Base-by-base conservation (phyloP, 2,329 filamentous ascomycete genomes). In the Conoideocrella luteorostrata region DNA sequence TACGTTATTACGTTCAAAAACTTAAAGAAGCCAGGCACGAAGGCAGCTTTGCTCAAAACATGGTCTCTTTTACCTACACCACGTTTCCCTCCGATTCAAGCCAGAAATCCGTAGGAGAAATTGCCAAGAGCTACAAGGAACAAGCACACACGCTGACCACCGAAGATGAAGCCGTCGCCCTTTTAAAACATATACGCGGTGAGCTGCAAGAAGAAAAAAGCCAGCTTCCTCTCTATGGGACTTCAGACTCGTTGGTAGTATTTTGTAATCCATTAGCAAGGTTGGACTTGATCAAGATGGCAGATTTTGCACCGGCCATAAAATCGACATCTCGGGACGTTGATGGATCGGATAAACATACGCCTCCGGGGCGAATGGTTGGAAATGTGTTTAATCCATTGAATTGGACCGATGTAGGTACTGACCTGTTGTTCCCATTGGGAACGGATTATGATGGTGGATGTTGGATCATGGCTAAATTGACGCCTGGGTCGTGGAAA, bases 31-130 rank as follows among this genome's bases (percentile, higher is more conserved):
- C 46, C 0, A n/a, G 21, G n/a, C 15, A 18, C 9, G 21, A 41
- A 3, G 57, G 50, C 7, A 50, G 49, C 5, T 59, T 56, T 43
- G 43, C 59, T 2, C 58, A 61, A 43, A 63, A 61, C 30, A 46
- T 59, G 41, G 46, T 50, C 3, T 30, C 53, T 7, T 22, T 12
- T 4, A 18, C 32, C 22, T 45, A 24, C 33, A 48, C 46, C 6
- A 45, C 44, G 11, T 60, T 48, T 43, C 51, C 51, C 1, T 47
- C 50, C 13, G 43, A 59, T 4, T 52, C 26, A 33, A 59, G 35
- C 29, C 50, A 13, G 51, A 57, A 30, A 46, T 54, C 24, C 21
- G 46, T 66, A 3, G 56, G 56, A 3, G 45, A 44, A 9, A 54
- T 60, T 3, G 65, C 64, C 2, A 35, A n/a, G 10, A 12, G 5